A percentile compares a stretch with the other conserved stretches of the same genome.
These are phyloP conservation scores for Quercus variabilis DNA, from an alignment of 306 rosid genomes.

Conservation along the genomic window DNA sequence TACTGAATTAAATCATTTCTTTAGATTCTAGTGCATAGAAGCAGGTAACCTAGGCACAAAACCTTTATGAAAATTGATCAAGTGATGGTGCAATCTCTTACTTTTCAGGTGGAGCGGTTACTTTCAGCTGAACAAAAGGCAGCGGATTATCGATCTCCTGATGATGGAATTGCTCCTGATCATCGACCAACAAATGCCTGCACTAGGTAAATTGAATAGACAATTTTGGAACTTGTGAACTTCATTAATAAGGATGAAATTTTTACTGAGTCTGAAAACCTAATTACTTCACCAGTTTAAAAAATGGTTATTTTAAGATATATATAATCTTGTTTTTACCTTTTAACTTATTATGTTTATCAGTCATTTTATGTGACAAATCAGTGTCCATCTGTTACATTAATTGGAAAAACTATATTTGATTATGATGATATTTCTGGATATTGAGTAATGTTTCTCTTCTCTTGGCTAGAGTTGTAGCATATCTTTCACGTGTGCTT, in stretches of 20 bases:
- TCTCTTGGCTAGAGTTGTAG: conserved; percentile 74
- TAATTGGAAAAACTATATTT: background rate
- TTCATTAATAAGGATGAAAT: background rate
- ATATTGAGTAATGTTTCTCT: conserved; percentile 21
- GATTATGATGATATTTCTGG: conserved; percentile 24
- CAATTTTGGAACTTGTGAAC: conserved; percentile 8
- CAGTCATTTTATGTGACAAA: conserved; percentile 1
- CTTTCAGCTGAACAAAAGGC: conserved; percentile 98
- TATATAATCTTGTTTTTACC: conserved; percentile 5
- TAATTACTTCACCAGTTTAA: background rate
- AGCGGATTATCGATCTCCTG: conserved; percentile 84
- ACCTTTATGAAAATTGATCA: background rate
- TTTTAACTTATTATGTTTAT: background rate
- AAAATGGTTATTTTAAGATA: background rate
- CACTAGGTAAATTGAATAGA: conserved; percentile 56
- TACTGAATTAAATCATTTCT: conserved; percentile 1
- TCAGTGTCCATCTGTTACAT: background rate
- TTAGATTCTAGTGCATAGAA: background rate
- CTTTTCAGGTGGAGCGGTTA: conserved; percentile 82
- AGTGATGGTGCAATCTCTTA: conserved; percentile 10
- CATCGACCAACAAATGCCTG: conserved; percentile 97
- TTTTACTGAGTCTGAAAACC: background rate
- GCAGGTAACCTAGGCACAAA: conserved; percentile 10
- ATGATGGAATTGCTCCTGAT: conserved; percentile 93
- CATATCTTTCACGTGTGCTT: conserved; percentile 94